Evolutionary conservation across 495 filamentous ascomycete species (phyloP), one percentile per base, ranked within the genome.

Genomic region (Ramalina intermedia): DNA sequence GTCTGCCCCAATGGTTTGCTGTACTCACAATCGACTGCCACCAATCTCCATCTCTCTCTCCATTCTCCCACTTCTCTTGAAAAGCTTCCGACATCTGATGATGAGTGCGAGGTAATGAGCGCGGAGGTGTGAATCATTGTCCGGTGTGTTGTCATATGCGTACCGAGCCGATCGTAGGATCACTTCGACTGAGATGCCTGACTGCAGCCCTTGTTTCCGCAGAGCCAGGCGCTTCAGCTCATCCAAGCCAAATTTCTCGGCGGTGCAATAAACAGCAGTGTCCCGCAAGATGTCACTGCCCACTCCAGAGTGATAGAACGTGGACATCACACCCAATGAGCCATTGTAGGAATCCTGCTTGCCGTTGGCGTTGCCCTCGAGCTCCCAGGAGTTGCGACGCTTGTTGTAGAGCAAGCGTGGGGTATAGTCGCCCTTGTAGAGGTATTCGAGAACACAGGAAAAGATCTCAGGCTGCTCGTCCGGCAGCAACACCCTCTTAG

Each of bases 51-150:
- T 94, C 75, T 96, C 88, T 71, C 83, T 80, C 76, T 94, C 87
- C 87, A 96, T 90, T 59, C 87, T 94, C 63, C 87, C 88, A 69
- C 87, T 94, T 65, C 79, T 78, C 80, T 93, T 94, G 72, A 95
- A 95, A 56, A 83, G 89, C 73, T 85, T 84, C 64, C 88, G 84
- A 69, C 81, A 85, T 66, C 86, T 78, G 72, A 95, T 93, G 63
- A 95, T 91, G 65, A 94, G 79, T 59, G 87, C 85, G 61, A 95
- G 77, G 72, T 91, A 94, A 67, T 91, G 85, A 69, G 88, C 86
- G 70, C 88, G 88, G 55, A 96, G 80, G 58, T 79, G 77, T 57
- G 79, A 85, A 69, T 96, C 88, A 48, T 79, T 81, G 70, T 94
- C 85, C 55, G 87, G 87, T 48, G 88, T 94, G 75, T 94, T 80